Conservation (phyloP, 1,284 basidiomycete species). For the Naganishia cerealis region DNA sequence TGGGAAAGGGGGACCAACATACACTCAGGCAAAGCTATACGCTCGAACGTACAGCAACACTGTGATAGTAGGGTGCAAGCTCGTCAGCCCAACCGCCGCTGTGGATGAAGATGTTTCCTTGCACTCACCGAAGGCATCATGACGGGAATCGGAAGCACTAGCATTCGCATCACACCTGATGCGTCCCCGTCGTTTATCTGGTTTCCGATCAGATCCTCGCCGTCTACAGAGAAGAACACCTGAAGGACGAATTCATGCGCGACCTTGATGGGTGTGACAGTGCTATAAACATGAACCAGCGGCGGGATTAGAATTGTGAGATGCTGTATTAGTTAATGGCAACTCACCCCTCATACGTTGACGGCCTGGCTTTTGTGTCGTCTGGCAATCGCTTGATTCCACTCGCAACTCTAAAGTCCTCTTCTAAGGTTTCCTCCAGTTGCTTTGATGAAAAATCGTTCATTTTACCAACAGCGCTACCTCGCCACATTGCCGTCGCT, state of each 20-base stretch:
- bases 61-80: background rate
- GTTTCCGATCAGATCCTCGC: conserved; percentile 39
- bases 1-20: background rate
- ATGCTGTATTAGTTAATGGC: background rate
- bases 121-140: conserved; percentile 47
- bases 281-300: conserved; percentile 34
- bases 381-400: conserved; percentile 49
- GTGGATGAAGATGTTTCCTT: background rate
- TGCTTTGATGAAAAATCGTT: conserved; percentile 10
- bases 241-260: conserved; percentile 47
- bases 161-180: conserved; percentile 47
- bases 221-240: conserved; percentile 50
- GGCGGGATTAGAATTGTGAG: background rate
- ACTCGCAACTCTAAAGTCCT: conserved; percentile 36
- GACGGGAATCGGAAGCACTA: conserved; percentile 45
- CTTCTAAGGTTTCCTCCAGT: conserved; percentile 11
- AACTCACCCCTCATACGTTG: conserved; percentile 49
- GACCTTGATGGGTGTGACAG: conserved; percentile 51
- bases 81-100: too few species aligned
- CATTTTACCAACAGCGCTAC: conserved; percentile 34
- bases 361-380: conserved; percentile 51
- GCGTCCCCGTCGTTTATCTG: conserved; percentile 28
- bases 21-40: conserved; percentile 36
- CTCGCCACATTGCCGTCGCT: conserved; percentile 46
- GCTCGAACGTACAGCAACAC: conserved; percentile 33